Percentiles rank a stretch among this genome's conserved stretches.
These are phyloP conservation scores for Lentinus polychrous DNA, from an alignment of 1,284 basidiomycete genomes.

Conservation along the genomic window DNA sequence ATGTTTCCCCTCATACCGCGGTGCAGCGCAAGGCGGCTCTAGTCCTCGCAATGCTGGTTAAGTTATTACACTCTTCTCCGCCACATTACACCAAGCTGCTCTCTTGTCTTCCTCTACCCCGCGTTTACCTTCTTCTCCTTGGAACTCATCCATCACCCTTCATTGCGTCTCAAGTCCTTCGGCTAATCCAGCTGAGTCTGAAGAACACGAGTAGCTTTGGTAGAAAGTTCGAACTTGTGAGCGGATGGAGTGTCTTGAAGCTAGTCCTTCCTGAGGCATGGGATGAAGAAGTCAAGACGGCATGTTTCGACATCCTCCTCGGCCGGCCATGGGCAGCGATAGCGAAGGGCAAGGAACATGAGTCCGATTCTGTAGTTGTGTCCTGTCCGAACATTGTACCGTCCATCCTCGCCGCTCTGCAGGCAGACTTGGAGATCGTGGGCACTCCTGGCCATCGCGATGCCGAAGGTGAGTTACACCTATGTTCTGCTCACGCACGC, in stretches of 20 bases:
- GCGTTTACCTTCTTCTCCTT: constrained; percentile 68
- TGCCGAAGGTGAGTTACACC: constrained; percentile 3
- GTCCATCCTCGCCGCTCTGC: constrained; percentile 57
- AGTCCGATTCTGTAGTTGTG: constrained; percentile 29
- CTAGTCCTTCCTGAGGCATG: constrained; percentile 60
- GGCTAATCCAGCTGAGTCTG: constrained; percentile 50
- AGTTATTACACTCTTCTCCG: constrained; percentile 43
- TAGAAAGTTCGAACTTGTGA: constrained; percentile 69
- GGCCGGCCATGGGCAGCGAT: constrained; percentile 27
- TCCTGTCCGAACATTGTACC: constrained; percentile 61
- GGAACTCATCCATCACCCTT: constrained; percentile 57
- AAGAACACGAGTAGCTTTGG: constrained; percentile 50
- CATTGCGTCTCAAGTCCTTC: constrained; percentile 54
- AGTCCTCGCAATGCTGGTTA: constrained; percentile 53
- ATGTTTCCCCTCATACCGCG: constrained; percentile 37
- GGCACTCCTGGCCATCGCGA: constrained; percentile 6
- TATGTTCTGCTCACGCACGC: neutral
- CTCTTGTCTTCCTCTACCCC: constrained; percentile 61
- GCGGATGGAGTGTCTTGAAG: constrained; percentile 68
- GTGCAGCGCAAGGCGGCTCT: constrained; percentile 52
- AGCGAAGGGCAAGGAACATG: constrained; percentile 8
- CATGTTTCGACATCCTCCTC: constrained; percentile 60
- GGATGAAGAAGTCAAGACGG: constrained; percentile 56
- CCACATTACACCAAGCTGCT: constrained; percentile 56
- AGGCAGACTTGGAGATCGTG: constrained; percentile 29